Conservation (phyloP, 2,329 filamentous ascomycete genomes). For the Colletotrichum sojae region DNA sequence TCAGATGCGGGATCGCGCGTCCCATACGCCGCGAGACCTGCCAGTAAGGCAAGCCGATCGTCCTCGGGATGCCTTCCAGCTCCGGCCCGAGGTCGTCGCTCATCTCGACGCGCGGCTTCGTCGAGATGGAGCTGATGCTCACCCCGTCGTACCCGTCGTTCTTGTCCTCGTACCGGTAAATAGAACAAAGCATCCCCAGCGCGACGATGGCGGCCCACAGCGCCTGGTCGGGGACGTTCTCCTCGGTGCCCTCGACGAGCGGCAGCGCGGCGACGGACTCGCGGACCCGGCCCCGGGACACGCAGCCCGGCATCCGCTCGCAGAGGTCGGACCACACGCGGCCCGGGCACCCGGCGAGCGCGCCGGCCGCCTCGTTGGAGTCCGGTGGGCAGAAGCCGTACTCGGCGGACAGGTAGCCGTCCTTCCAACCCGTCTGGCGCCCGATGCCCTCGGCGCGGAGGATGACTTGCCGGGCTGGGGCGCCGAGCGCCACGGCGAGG, state of each 20-base stretch:
- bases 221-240: constrained; percentile 65
- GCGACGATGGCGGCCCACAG: constrained; percentile 68
- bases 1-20: constrained; percentile 65
- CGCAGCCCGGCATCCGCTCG: constrained; percentile 67
- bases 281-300: constrained; percentile 63
- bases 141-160: constrained; percentile 68
- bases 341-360: constrained; percentile 62
- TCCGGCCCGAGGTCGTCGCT: constrained; percentile 67
- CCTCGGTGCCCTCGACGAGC: constrained; percentile 62
- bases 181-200: constrained; percentile 66
- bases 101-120: constrained; percentile 57
- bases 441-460: constrained; percentile 68
- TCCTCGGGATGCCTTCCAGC: constrained; percentile 62
- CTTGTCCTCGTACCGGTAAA: constrained; percentile 67
- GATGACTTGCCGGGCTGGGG: constrained; percentile 68
- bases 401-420: constrained; percentile 66
- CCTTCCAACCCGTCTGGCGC: constrained; percentile 64
- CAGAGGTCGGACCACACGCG: constrained; percentile 69
- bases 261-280: constrained; percentile 64
- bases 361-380: constrained; percentile 63
- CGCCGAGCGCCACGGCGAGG: constrained; percentile 66
- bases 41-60: constrained; percentile 64
- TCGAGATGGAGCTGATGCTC: constrained; percentile 50
- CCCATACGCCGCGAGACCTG: constrained; percentile 67
- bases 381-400: constrained; percentile 67